Evolutionary conservation across 2,329 filamentous ascomycete genomes (phyloP), one percentile per base, ranked within the genome.

Genomic region (Dissoconium aciculare): DNA sequence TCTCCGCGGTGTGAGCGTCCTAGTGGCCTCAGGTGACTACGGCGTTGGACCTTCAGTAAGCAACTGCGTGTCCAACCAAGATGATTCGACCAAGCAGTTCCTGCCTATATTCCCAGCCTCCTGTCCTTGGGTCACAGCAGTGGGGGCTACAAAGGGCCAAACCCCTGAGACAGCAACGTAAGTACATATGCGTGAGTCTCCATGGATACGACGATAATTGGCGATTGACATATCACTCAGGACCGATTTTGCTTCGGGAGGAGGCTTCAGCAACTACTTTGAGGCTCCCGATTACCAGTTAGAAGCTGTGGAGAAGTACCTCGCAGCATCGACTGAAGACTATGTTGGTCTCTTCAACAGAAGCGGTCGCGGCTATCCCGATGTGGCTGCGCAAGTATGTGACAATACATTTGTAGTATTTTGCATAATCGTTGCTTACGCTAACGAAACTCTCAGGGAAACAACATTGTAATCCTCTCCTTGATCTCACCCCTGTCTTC

Each of bases 1-100:
- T 11, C 64, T 69, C 1, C 67, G 72, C 26, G 74, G 74, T 10
- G 64, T 72, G 2, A 67, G 66, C 0, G 58, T 76, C 10, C 54
- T 77, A 15, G 69, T 69, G 37, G 63, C 19, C n/a, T 23, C 19
- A 9, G 75, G 75, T 4, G 72, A 80, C 41, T 51, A 51, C 14
- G 70, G 70, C 17, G 60, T 71, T 11, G 67, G 66, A 10, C 35
- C 43, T 3, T 53, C 51, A n/a, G 54, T 47, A 17, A 51, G 50
- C 8, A 23, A n/a, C 12, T 62, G 58, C 44, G 49, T 56, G 37
- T 53, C 50, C 32, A 60, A 60, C 35, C 54, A 60, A 27, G 57
- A 55, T 33, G 57, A 53, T 29, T 58, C 58, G 41, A 52, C 50
- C 2, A 56, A 54, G 3, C 50, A 49, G 3, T 60, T 62, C 40